phyloP scores from a whole-genome alignment of 2,329 filamentous ascomycete species.

The Stagonosporopsis rhizophila region DNA sequence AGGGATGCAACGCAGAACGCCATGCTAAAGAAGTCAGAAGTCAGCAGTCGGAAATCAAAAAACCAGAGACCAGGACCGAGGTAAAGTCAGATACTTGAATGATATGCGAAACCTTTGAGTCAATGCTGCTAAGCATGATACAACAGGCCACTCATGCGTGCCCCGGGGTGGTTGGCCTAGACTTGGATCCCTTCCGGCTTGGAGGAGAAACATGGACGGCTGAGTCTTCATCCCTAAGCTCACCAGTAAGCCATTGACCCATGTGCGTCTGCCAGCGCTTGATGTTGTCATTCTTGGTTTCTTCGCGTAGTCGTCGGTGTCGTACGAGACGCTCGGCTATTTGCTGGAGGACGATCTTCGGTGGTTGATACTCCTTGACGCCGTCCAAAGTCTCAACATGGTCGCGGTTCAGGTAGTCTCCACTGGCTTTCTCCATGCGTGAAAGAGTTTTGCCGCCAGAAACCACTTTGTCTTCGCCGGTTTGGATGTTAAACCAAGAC shows the following conservation, averaged over 20 bases:
- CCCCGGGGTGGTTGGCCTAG: constrained; percentile 4
- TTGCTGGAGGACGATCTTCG: constrained; percentile 54
- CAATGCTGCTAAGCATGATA: neutral
- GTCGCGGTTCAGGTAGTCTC: constrained; percentile 50
- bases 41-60: neutral
- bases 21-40: neutral
- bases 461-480: constrained; percentile 40
- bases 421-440: constrained; percentile 54
- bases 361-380: constrained; percentile 55
- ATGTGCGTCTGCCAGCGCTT: constrained; percentile 49
- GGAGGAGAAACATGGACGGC: constrained; percentile 10
- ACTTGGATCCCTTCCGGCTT: neutral
- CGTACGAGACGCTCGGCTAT: constrained; percentile 57
- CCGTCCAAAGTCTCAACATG: constrained; percentile 41
- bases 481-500: constrained; percentile 46
- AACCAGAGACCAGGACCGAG: too few relatives aligned
- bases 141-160: neutral
- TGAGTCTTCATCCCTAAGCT: constrained; percentile 38
- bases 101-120: neutral
- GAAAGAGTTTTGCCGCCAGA: constrained; percentile 54
- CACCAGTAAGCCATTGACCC: constrained; percentile 49
- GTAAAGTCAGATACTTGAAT: neutral
- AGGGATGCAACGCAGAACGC: constrained; percentile 7
- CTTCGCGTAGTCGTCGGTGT: constrained; percentile 54
- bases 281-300: constrained; percentile 41